Conservation (phyloP, 1,284 basidiomycete genomes). For the Athelia psychrophila region DNA sequence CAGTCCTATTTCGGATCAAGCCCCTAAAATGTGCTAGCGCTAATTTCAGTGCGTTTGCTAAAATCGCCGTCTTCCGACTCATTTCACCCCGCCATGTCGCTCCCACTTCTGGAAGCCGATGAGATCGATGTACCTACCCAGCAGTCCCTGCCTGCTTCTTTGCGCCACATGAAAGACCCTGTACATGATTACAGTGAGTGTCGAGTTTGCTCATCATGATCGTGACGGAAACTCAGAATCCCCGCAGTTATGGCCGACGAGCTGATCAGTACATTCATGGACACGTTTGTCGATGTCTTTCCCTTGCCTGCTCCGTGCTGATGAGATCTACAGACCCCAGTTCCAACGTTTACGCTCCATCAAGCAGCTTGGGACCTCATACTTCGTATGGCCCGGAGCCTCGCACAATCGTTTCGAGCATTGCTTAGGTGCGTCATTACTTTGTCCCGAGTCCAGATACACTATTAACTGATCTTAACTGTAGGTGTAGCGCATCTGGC, state of each 20-base stretch:
- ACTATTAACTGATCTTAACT: conserved; percentile 2
- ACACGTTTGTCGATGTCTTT: conserved; percentile 36
- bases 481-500: conserved; percentile 72
- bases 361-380: conserved; percentile 76
- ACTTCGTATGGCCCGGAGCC: conserved; percentile 73
- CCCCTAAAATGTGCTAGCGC: no score
- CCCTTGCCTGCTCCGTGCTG: conserved; percentile 1
- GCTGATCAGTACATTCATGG: conserved; percentile 38
- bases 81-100: no score
- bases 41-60: background rate
- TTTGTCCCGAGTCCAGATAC: background rate
- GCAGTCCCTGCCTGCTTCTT: background rate
- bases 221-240: background rate
- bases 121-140: background rate
- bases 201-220: background rate
- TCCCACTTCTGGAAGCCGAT: background rate
- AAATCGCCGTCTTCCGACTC: background rate
- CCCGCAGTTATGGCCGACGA: conserved; percentile 33
- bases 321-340: conserved; percentile 45
- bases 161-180: conserved; percentile 22
- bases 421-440: conserved; percentile 52
- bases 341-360: conserved; percentile 73
- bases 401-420: conserved; percentile 81
- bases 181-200: conserved; percentile 14
- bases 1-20: no score